Evolutionary conservation across 2,329 filamentous ascomycete genomes (phyloP).

Genomic region (Beauveria asiatica): DNA sequence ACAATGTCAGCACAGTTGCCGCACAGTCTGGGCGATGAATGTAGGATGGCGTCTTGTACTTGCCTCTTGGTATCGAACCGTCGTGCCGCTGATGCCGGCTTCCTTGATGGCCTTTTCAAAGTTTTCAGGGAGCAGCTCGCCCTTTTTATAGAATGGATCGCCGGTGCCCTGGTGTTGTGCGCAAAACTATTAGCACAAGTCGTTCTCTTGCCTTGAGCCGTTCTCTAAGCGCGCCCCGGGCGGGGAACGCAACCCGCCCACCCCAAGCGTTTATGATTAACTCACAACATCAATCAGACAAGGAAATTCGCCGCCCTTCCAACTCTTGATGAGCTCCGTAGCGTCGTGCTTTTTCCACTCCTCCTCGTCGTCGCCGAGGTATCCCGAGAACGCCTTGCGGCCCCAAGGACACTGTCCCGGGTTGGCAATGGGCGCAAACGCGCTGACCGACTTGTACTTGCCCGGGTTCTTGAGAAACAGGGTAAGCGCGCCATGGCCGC

Average conservation of each 20-base stretch:
- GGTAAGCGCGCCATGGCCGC: slow-evolving; percentile 88
- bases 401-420: slow-evolving; percentile 85
- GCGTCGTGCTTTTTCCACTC: slow-evolving; percentile 88
- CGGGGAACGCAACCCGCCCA: not conserved
- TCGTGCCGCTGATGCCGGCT: slow-evolving; percentile 62
- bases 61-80: slow-evolving; percentile 72
- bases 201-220: not conserved
- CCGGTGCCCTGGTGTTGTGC: slow-evolving; percentile 58
- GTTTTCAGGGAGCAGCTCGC: slow-evolving; percentile 90
- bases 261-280: slow-evolving; percentile 16
- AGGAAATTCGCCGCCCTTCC: slow-evolving; percentile 59
- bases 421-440: slow-evolving; percentile 86
- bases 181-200: not conserved
- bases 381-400: slow-evolving; percentile 87
- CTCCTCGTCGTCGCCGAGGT: slow-evolving; percentile 68
- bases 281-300: slow-evolving; percentile 79
- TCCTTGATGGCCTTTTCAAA: slow-evolving; percentile 72
- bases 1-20: not conserved
- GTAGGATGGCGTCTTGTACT: slow-evolving; percentile 18
- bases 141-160: slow-evolving; percentile 94
- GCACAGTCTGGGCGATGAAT: not conserved
- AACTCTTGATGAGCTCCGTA: slow-evolving; percentile 75
- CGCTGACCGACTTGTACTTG: slow-evolving; percentile 79
- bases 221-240: not conserved
- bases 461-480: slow-evolving; percentile 88